phyloP scores from a whole-genome alignment of 257 asterid species.

The Capsicum rhomboideum region DNA sequence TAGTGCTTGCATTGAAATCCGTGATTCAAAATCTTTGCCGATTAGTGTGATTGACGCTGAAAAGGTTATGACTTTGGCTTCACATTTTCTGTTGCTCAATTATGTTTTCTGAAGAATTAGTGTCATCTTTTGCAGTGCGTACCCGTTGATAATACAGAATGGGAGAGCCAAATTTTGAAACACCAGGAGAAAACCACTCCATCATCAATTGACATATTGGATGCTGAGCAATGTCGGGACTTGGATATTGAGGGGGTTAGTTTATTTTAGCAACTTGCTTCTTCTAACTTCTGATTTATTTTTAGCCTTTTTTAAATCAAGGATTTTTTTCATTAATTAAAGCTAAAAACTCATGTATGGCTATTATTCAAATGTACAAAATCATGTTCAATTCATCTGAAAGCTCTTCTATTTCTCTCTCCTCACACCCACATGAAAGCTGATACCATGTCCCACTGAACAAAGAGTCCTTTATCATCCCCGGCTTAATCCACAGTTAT shows the following conservation, averaged over 20 bases:
- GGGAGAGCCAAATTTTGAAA: slow-evolving; percentile 34
- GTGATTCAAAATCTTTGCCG: slow-evolving; percentile 44
- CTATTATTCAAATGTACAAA: not conserved
- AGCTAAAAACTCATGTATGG: not conserved
- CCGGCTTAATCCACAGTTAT: not conserved
- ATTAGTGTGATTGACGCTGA: slow-evolving; percentile 51
- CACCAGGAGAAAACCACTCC: slow-evolving; percentile 32
- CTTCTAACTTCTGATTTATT: not conserved
- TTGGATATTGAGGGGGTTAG: slow-evolving; percentile 60
- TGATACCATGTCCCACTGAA: not conserved
- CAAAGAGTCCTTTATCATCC: not conserved
- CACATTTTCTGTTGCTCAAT: not conserved
- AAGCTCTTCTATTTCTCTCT: not conserved
- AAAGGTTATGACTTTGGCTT: slow-evolving; percentile 29
- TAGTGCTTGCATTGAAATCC: slow-evolving; percentile 21
- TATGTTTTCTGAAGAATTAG: not conserved
- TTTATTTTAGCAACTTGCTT: slow-evolving; percentile 1
- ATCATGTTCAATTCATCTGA: not conserved
- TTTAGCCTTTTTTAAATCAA: not conserved
- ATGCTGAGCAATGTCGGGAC: slow-evolving; percentile 20
- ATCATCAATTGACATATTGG: slow-evolving; percentile 36
- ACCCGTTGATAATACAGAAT: slow-evolving; percentile 26
- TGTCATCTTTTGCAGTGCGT: slow-evolving; percentile 36
- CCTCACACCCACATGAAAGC: not conserved
- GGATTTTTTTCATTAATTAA: not conserved